These are phyloP conservation scores for Ascochyta koolunga DNA, from an alignment of 2,329 filamentous ascomycete genomes.

Conservation along the genomic window DNA sequence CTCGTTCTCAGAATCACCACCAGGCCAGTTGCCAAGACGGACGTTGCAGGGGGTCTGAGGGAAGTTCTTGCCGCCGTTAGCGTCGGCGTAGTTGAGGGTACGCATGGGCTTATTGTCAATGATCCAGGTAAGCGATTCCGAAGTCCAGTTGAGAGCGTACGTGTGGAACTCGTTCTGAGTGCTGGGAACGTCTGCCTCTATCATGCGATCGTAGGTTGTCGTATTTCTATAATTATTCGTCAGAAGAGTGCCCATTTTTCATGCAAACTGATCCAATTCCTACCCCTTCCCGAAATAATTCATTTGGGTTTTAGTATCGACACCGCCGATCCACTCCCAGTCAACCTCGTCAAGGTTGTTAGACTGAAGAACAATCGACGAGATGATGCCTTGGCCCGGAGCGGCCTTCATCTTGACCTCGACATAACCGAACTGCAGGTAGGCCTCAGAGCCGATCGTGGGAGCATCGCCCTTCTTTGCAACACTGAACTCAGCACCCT, in stretches of 20 bases:
- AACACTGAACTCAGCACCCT: slow-evolving; percentile 59
- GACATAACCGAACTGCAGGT: slow-evolving; percentile 83
- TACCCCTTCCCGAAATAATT: slow-evolving; percentile 53
- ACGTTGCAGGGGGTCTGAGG: slow-evolving; percentile 77
- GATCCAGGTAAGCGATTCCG: slow-evolving; percentile 68
- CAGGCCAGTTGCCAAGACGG: slow-evolving; percentile 55
- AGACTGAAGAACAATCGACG: slow-evolving; percentile 80
- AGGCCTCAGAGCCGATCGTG: slow-evolving; percentile 79
- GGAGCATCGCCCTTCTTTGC: slow-evolving; percentile 56
- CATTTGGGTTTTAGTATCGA: slow-evolving; percentile 66
- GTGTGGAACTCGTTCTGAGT: slow-evolving; percentile 67
- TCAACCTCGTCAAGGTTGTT: slow-evolving; percentile 88
- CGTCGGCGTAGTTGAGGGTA: slow-evolving; percentile 64
- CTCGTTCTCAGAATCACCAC: slow-evolving; percentile 55
- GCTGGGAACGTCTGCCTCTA: slow-evolving; percentile 62
- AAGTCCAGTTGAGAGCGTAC: slow-evolving; percentile 76
- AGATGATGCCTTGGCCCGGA: slow-evolving; percentile 75
- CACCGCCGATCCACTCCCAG: slow-evolving; percentile 78
- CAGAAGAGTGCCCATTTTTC: no score
- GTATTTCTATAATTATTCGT: slow-evolving; percentile 57
- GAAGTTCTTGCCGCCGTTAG: slow-evolving; percentile 65
- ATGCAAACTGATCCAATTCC: no score
- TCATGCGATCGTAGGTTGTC: slow-evolving; percentile 72
- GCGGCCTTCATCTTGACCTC: slow-evolving; percentile 81
- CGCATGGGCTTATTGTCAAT: slow-evolving; percentile 72